These are phyloP conservation scores for Sinapis alba DNA, from an alignment of 441 rosid species.

Conservation along the genomic window DNA sequence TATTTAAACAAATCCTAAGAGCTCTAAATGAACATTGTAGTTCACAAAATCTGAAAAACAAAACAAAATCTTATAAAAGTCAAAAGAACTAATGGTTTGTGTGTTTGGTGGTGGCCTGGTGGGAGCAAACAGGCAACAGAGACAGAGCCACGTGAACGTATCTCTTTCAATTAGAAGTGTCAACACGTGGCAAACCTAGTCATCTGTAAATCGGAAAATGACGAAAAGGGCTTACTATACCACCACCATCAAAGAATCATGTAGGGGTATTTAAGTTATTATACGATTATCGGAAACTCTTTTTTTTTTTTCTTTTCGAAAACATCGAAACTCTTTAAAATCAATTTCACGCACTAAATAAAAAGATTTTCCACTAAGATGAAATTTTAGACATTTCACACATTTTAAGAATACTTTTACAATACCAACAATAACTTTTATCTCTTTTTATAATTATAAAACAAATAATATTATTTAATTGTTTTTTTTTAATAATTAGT, in stretches of 20 bases:
- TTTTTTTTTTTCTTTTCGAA: too few relatives aligned
- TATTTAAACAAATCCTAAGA: neutral
- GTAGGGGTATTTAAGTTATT: slow-evolving; percentile 21
- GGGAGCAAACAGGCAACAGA: slow-evolving; percentile 33
- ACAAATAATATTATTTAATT: too few relatives aligned
- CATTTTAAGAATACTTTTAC: too few relatives aligned
- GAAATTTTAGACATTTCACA: too few relatives aligned
- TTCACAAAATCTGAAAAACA: neutral
- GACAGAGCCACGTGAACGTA: slow-evolving; percentile 43
- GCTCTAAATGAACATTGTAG: neutral
- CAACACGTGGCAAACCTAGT: slow-evolving; percentile 44
- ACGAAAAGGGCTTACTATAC: neutral
- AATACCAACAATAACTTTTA: too few relatives aligned
- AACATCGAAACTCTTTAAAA: too few relatives aligned
- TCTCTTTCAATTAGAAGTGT: slow-evolving; percentile 28
- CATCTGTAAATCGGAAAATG: slow-evolving; percentile 27
- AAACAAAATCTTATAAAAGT: neutral
- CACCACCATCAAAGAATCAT: neutral
- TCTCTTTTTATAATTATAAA: too few relatives aligned
- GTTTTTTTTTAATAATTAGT: too few relatives aligned
- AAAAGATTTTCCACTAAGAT: too few relatives aligned
- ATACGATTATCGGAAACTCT: too few relatives aligned
- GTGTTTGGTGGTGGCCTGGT: slow-evolving; percentile 25
- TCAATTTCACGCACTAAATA: too few relatives aligned
- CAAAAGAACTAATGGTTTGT: neutral